Base-by-base conservation (phyloP, 768 basidiomycete species). In the Tricholoma terreum region DNA sequence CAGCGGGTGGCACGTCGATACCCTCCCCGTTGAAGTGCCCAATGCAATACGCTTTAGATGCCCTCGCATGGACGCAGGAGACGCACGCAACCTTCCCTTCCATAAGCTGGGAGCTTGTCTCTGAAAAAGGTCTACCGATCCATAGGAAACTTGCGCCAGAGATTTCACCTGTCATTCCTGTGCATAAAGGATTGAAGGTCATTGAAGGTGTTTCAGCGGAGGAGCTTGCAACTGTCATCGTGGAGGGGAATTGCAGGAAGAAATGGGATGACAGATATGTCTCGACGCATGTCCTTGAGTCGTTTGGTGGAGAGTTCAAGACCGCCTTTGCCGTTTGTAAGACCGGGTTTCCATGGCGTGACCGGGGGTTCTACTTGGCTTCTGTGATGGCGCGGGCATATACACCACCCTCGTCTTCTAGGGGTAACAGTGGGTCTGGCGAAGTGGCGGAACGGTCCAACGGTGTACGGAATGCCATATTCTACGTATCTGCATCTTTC, bases 201-300 rank as follows among this genome's bases (percentile, higher is more conserved):
- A 87, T 98, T 50, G 91, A 98, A 67, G 94, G 94, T 3, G 83
- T 95, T 10, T 90, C 93, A 1, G 94, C 94, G 1, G 95, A 97
- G 66, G 96, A 99, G 69, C 77, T 98, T 34, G 86, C 84, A 0
- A 79, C 86, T 1, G 80, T 90, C 19, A 78, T 97, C 15, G 79
- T 79, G 7, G 87, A 86, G 59, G 80, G 82, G 38, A 82, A 85
- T 50, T 88, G 86, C 56, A 81, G 92, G 58, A 86, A 84, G 68
- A 80, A 81, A 24, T 97, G 94, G 94, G 94, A 97, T 65, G 89
- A 94, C 53, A 79, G 89, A 19, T 88, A 92, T 63, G 90, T 88
- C 57, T 84, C 82, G n/a, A 83, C 79, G 6, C 75, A 73, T 11
- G 72, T 84, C 4, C 75, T 98, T 15, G 87, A 96, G 67, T 82